Conservation (phyloP, 305 asterid genomes). For the Fraxinus nigra region DNA sequence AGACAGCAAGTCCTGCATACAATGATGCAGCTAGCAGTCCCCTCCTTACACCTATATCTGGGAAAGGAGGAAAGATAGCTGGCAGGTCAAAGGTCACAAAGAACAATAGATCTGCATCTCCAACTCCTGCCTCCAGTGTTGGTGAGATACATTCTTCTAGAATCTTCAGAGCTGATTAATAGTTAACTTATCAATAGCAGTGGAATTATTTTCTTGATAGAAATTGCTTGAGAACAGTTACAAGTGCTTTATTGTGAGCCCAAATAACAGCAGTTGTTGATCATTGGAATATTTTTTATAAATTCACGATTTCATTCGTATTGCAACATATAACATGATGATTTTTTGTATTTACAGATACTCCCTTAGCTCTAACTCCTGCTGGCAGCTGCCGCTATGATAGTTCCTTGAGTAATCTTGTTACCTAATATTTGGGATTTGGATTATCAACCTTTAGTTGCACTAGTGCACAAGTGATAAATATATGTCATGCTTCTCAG, state of each 20-base stretch:
- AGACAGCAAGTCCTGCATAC: slow-evolving; percentile 52
- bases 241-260: not conserved
- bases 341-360: slow-evolving; percentile 48
- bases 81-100: slow-evolving; percentile 62
- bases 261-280: not conserved
- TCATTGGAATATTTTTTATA: not conserved
- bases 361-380: slow-evolving; percentile 78
- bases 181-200: slow-evolving; percentile 3
- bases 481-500: slow-evolving; percentile 42
- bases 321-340: slow-evolving; percentile 8
- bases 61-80: slow-evolving; percentile 58
- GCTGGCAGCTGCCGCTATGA: slow-evolving; percentile 94
- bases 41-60: slow-evolving; percentile 65
- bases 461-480: slow-evolving; percentile 26
- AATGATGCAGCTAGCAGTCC: slow-evolving; percentile 49
- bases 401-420: slow-evolving; percentile 74
- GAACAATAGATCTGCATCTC: slow-evolving; percentile 54
- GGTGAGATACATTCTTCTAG: slow-evolving; percentile 45
- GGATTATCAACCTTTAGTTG: slow-evolving; percentile 14
- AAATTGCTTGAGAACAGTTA: not conserved
- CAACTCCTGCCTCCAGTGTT: slow-evolving; percentile 55
- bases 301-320: not conserved
- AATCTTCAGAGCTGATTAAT: not conserved
- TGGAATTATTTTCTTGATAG: slow-evolving; percentile 16
- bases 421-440: slow-evolving; percentile 19